Base-by-base conservation (phyloP, 345 rosid species). In the Dovyalis caffra region DNA sequence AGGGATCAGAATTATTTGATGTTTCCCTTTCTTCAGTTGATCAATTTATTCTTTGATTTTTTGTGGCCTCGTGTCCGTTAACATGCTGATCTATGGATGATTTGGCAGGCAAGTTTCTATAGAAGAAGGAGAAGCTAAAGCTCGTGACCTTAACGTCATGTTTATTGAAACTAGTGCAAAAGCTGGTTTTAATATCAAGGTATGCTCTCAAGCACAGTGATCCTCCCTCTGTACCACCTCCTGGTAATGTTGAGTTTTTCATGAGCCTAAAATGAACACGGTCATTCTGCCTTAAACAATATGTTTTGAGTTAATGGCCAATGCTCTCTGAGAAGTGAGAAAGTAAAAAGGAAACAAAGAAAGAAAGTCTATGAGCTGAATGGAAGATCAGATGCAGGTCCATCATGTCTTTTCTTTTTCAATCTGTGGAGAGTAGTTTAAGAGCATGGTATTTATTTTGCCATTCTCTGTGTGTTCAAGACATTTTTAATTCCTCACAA, bases 111-210 rank as follows among this genome's bases (percentile, higher is more conserved):
- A 72, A 72, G 75, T 62, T 34, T 72, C 75, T 26, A 72, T 72
- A 72, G 75, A 72, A 72, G 68, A 72, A 43, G 75, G 58, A 62
- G 75, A 72, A 72, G 75, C 75, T 61, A 72, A 72, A 20, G 75
- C 68, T 12, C 68, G 32, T 62, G 75, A 72, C 23, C 75, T 62
- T 15, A 61, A 72, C 1, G 68, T 72, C 58, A 72, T 72, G 75
- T 72, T 72, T 61, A 72, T 72, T 9, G 68, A 72, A 72, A 72
- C 75, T 40, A 72, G 75, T 62, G 75, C 75, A 11, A 72, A 72
- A 31, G 68, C 68, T 40, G 68, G 75, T 37, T 72, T 72, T 72
- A 72, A 72, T 62, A 61, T 72, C 4, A 72, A 72, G 60, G 75
- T 72, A 62, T 43, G 57, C 5, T 72, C 75, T 60, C 14, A 29